These are phyloP conservation scores for Jamesozyma spencerorum DNA, from an alignment of 805 yeast genomes.

Conservation along the genomic window DNA sequence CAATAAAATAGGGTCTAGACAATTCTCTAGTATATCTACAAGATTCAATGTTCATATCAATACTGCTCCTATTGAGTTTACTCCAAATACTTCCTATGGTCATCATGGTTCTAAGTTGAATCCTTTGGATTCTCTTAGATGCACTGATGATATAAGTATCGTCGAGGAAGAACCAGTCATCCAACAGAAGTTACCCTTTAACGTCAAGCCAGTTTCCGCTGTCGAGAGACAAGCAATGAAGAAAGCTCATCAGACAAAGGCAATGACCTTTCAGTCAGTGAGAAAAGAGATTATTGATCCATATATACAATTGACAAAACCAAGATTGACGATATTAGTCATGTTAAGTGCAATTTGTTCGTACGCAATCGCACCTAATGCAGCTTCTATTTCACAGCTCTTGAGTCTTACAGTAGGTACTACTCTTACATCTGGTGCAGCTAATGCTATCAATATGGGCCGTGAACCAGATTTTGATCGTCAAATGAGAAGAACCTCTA, in stretches of 20 bases:
- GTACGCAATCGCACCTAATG: constrained; percentile 81
- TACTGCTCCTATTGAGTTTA: constrained; percentile 32
- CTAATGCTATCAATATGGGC: constrained; percentile 95
- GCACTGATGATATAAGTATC: constrained; percentile 26
- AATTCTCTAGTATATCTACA: not conserved
- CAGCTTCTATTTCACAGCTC: constrained; percentile 64
- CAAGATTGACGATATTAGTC: constrained; percentile 76
- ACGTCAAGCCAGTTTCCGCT: constrained; percentile 38
- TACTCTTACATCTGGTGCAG: constrained; percentile 80
- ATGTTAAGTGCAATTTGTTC: constrained; percentile 89
- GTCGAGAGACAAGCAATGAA: constrained; percentile 5
- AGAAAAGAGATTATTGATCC: constrained; percentile 42
- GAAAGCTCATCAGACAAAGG: constrained; percentile 1
- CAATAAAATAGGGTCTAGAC: not conserved
- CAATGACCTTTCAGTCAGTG: constrained; percentile 11
- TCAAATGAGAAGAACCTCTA: constrained; percentile 78
- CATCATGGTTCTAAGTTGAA: constrained; percentile 10
- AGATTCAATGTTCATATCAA: constrained; percentile 16
- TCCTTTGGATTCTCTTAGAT: constrained; percentile 29
- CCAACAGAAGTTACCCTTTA: constrained; percentile 38
- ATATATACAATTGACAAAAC: constrained; percentile 79
- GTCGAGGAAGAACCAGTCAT: not conserved
- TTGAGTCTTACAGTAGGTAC: constrained; percentile 76
- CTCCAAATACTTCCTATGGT: constrained; percentile 24
- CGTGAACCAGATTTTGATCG: constrained; percentile 86